Conservation (phyloP, 2,329 filamentous ascomycete genomes). For the Acephala macrosclerotiorum region DNA sequence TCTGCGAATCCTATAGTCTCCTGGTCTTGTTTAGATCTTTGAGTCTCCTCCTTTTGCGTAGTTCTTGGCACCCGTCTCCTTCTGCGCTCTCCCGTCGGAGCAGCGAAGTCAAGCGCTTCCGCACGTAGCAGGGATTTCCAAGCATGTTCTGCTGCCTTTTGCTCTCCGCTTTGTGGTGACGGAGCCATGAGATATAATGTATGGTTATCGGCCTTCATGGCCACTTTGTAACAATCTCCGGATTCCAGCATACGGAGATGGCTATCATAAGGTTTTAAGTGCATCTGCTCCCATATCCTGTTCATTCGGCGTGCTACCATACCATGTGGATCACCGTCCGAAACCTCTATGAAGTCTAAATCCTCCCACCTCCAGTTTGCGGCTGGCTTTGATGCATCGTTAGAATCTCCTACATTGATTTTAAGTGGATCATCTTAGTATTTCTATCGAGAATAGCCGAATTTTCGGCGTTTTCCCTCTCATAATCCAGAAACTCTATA, state of each 20-base stretch:
- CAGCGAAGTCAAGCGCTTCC: not conserved
- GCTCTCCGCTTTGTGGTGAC: conserved; percentile 22
- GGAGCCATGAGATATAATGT: conserved; percentile 26
- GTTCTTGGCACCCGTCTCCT: not conserved
- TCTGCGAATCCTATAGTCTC: not conserved
- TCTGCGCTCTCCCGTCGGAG: not conserved
- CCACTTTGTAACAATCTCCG: conserved; percentile 26
- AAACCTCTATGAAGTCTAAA: conserved; percentile 19
- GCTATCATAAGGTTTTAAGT: conserved; percentile 23
- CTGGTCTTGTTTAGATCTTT: no score
- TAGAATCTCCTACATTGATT: conserved; percentile 17
- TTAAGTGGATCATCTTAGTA: conserved; percentile 23
- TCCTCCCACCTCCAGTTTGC: conserved; percentile 17
- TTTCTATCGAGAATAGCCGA: conserved; percentile 25
- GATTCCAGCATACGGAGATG: conserved; percentile 13
- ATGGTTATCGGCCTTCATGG: conserved; percentile 24
- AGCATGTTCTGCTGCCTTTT: conserved; percentile 17
- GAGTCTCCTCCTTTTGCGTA: no score
- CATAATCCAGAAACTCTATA: no score
- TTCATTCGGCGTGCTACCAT: conserved; percentile 18
- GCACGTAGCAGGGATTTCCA: not conserved
- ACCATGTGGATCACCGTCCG: conserved; percentile 20
- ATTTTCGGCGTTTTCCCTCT: conserved; percentile 19
- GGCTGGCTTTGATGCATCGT: conserved; percentile 19
- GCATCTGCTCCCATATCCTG: conserved; percentile 13